phyloP scores from a whole-genome alignment of 2,329 filamentous ascomycete species.

The Calonectria naviculata region DNA sequence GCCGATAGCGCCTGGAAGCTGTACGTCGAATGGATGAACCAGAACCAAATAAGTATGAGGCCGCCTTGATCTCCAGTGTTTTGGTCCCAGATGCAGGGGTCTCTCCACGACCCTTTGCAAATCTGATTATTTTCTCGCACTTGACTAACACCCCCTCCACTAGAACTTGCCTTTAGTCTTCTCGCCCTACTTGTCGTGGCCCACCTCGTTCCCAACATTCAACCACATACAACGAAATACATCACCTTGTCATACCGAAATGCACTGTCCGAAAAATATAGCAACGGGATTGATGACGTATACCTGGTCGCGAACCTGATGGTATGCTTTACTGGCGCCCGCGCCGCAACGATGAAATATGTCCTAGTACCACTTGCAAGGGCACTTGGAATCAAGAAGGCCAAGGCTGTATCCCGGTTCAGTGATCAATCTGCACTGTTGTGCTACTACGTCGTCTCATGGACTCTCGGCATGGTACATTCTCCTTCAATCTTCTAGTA shows the following conservation, averaged over 20 bases:
- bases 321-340: conserved; percentile 77
- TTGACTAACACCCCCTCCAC: neutral
- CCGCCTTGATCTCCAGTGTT: neutral
- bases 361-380: conserved; percentile 82
- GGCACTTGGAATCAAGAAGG: conserved; percentile 75
- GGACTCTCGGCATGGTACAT: conserved; percentile 85
- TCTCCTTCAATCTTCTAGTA: neutral
- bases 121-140: neutral
- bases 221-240: neutral
- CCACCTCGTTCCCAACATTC: neutral
- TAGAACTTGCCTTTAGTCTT: conserved; percentile 79
- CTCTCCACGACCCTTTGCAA: neutral
- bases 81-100: no score
- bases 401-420: conserved; percentile 83
- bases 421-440: conserved; percentile 93
- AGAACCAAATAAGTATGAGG: conserved; percentile 21
- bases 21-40: conserved; percentile 7
- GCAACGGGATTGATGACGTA: neutral
- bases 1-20: conserved; percentile 1
- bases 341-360: conserved; percentile 88
- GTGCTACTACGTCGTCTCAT: conserved; percentile 84
- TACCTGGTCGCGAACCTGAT: neutral
- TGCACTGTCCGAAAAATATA: neutral
- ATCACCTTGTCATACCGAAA: neutral
- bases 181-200: neutral